Base-by-base conservation (phyloP, 768 basidiomycete genomes). In the Psilocybe subaeruginosa region DNA sequence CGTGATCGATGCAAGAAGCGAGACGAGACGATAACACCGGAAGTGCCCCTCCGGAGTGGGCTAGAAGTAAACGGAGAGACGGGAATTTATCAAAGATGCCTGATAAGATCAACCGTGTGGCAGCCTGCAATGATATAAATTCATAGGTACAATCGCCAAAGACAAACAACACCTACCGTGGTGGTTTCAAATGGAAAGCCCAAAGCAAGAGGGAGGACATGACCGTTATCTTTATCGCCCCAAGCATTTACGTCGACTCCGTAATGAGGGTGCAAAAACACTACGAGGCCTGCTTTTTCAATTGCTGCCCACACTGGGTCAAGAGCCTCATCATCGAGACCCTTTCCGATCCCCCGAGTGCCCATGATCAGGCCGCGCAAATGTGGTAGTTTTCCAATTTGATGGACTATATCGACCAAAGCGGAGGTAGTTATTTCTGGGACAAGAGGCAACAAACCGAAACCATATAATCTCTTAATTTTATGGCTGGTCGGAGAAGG, bases 101-200 rank as follows among this genome's bases (percentile, higher is more conserved):
- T 9, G 91, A 81, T 52, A 95, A 83, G 67, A 95, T 93, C 46
- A 95, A 77, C 39, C 93, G 86, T 6, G 93, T 89, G 31, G 86
- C 84, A 3, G 93, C 91, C 83, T 85, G 61, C 30, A 30, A 57
- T 7, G 48, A 29, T 14, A 33, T 43, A 35, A 58, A 31, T 19
- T 23, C 54, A 30, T 55, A 54, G 16, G 47, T n/a, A 35, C n/a
- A 43, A 17, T 35, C 30, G 12, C 7, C 31, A 46, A 19, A 43
- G 29, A 46, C 5, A 48, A 39, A 55, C 17, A 47, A n/a, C 39
- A 78, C 90, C 71, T 66, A 93, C 92, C 33, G 86, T 87, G 3
- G 94, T 94, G 16, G 93, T 95, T 76, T 95, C 94, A 68, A 95
- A 90, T 2, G 93, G 93, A 74, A 96, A 95, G 1, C 94, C 93